phyloP scores from a whole-genome alignment of 495 filamentous ascomycete species.

The Halenospora varia region DNA sequence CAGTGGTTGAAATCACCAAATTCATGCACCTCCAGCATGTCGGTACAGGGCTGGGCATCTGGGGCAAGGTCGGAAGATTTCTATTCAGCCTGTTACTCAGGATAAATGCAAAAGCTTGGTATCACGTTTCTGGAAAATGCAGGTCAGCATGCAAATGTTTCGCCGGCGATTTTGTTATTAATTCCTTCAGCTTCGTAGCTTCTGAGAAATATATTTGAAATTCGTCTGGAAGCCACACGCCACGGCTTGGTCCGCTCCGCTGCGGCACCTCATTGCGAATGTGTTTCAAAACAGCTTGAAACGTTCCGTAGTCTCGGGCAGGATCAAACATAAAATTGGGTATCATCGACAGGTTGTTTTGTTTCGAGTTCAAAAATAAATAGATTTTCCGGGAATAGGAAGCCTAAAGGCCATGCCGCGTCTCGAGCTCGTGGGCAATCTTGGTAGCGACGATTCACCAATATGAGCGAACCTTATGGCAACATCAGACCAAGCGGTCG shows the following conservation, averaged over 20 bases:
- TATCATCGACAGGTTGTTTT: neutral
- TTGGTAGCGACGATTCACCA: no score
- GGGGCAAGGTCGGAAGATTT: neutral
- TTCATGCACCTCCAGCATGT: neutral
- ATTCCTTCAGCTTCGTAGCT: neutral
- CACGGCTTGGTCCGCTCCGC: no score
- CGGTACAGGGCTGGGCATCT: neutral
- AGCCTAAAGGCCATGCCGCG: no score
- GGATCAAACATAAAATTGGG: neutral
- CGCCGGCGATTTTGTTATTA: neutral
- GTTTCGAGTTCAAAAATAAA: neutral
- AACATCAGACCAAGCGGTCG: no score
- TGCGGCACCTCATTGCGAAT: neutral
- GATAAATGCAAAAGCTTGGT: neutral
- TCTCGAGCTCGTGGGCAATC: no score
- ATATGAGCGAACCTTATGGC: no score
- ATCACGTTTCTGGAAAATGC: neutral
- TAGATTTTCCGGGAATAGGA: no score
- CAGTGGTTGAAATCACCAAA: no score
- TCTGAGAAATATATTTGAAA: no score
- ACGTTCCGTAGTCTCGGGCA: neutral
- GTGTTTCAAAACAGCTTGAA: neutral
- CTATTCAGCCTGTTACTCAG: neutral
- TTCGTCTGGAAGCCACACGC: no score
- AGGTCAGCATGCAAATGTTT: neutral